phyloP scores from a whole-genome alignment of 202 grass and related monocot genomes.

The Setaria viridis region DNA sequence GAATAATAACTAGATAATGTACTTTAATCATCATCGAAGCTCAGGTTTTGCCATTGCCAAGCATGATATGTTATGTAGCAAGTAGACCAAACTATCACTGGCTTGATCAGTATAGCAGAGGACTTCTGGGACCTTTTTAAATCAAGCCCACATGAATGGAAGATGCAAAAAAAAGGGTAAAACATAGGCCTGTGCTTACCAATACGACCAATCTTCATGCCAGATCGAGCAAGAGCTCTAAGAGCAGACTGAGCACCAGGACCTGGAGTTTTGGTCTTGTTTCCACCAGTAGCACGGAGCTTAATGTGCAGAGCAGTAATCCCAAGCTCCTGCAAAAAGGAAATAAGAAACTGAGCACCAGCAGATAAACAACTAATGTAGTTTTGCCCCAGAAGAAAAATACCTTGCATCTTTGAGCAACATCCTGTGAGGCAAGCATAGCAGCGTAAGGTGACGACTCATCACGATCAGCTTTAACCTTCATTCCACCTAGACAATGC shows the following conservation, averaged over 20 bases:
- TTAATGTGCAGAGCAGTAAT: conserved; percentile 89
- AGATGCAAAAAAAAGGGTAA: background rate
- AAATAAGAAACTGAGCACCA: background rate
- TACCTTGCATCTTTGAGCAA: conserved; percentile 81
- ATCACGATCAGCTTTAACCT: conserved; percentile 86
- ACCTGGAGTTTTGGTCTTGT: conserved; percentile 86
- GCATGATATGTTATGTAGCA: too few relatives aligned
- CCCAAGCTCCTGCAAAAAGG: conserved; percentile 59
- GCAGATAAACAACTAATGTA: background rate
- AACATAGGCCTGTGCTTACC: conserved; percentile 39
- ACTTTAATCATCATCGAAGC: too few relatives aligned
- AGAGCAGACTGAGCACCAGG: conserved; percentile 84
- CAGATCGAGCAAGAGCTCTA: conserved; percentile 85
- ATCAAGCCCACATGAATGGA: background rate
- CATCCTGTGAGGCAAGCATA: conserved; percentile 88
- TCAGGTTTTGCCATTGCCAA: too few relatives aligned
- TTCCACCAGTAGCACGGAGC: conserved; percentile 78
- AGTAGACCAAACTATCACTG: background rate
- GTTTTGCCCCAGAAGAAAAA: background rate
- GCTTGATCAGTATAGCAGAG: background rate
- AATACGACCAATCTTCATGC: conserved; percentile 87
- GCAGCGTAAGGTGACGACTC: conserved; percentile 88
- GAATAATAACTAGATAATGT: too few relatives aligned
- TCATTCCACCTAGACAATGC: conserved; percentile 68
- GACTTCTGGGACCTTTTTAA: background rate